A percentile compares a stretch with the other conserved stretches of the same genome.
Evolutionary conservation across 2,329 filamentous ascomycete species (phyloP).

Genomic region (Colletotrichum navitas): DNA sequence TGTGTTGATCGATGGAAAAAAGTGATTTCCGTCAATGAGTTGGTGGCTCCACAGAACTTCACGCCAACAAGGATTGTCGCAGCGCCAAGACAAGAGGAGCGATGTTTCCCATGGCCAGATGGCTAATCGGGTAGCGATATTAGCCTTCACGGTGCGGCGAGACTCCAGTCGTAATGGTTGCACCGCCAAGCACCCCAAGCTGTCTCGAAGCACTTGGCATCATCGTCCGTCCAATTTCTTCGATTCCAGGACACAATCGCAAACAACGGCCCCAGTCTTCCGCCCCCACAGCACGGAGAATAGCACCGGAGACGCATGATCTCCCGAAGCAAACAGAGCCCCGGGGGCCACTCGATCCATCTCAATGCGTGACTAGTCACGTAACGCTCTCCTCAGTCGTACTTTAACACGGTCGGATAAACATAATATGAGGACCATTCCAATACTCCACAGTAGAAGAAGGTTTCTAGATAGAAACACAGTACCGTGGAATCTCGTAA

Average conservation of each 20-base stretch:
- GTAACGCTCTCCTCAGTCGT: not conserved
- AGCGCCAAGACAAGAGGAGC: constrained; percentile 33
- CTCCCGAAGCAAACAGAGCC: constrained; percentile 33
- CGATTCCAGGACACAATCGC: not conserved
- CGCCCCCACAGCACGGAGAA: constrained; percentile 16
- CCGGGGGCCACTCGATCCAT: not conserved
- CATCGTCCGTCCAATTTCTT: constrained; percentile 40
- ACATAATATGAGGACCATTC: too few species aligned
- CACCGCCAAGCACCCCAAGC: constrained; percentile 10
- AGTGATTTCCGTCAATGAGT: constrained; percentile 38
- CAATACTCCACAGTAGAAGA: too few species aligned
- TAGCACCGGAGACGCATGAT: constrained; percentile 27
- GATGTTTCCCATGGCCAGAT: constrained; percentile 5
- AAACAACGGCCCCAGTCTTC: not conserved
- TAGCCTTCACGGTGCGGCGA: constrained; percentile 20
- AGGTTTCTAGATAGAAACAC: too few species aligned
- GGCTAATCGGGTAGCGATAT: constrained; percentile 17
- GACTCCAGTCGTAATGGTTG: constrained; percentile 22
- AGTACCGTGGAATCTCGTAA: not conserved
- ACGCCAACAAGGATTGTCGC: constrained; percentile 13
- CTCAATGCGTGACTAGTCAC: not conserved
- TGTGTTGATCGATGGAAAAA: constrained; percentile 25
- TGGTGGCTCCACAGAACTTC: constrained; percentile 19
- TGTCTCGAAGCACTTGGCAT: constrained; percentile 35
- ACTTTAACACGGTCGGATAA: too few species aligned